Percentiles rank a stretch among this genome's conserved stretches.
Conservation (phyloP, 192 early-diverging fungal species). For the Allomyces macrogynus region DNA sequence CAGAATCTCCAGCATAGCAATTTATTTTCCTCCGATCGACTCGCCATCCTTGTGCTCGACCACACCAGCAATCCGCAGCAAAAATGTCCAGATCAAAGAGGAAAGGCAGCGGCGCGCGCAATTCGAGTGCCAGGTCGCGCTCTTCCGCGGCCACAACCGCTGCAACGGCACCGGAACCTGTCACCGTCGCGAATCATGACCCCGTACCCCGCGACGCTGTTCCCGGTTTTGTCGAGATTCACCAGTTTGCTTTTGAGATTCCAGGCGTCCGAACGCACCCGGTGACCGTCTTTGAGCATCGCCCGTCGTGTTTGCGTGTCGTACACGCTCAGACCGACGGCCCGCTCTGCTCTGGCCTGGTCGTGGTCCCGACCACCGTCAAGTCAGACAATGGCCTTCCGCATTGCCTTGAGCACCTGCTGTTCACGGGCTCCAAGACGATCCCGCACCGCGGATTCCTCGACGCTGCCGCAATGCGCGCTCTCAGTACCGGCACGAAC, state of each 20-base stretch:
- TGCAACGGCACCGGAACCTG: neutral
- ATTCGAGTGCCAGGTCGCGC: neutral
- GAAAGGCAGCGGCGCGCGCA: too few species aligned
- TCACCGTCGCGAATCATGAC: neutral
- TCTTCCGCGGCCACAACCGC: neutral
- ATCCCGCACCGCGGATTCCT: conserved; percentile 49
- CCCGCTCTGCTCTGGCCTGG: conserved; percentile 38
- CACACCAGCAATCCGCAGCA: too few species aligned
- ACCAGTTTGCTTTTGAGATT: neutral
- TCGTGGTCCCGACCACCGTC: conserved; percentile 53
- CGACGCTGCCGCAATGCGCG: conserved; percentile 49
- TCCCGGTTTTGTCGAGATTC: neutral
- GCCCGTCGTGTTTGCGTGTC: conserved; percentile 24
- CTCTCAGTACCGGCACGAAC: conserved; percentile 54
- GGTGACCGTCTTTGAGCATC: conserved; percentile 25
- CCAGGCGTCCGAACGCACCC: conserved; percentile 1
- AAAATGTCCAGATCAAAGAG: too few species aligned
- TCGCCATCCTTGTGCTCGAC: too few species aligned
- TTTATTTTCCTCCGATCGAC: too few species aligned
- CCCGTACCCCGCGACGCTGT: neutral
- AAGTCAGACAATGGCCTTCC: conserved; percentile 47
- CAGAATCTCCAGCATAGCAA: too few species aligned
- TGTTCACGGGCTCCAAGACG: conserved; percentile 59
- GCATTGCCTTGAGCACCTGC: conserved; percentile 62
- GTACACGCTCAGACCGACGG: conserved; percentile 40